A percentile compares a stretch with the other conserved stretches of the same genome.
Conservation (phyloP, 2,329 filamentous ascomycete species). For the Torrubiella hemipterigena region DNA sequence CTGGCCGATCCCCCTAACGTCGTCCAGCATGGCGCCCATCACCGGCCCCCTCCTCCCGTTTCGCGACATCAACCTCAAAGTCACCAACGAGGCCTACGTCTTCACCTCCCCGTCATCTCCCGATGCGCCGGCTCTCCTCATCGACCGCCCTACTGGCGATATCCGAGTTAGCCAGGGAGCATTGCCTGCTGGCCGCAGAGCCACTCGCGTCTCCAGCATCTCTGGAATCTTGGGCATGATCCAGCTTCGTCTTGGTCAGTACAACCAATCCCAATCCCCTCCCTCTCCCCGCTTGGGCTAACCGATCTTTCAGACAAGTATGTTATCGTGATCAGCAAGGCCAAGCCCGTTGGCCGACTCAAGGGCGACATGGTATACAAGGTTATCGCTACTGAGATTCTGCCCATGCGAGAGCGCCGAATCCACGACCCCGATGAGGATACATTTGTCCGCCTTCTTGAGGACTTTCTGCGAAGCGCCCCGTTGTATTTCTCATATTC, state of each 20-base stretch:
- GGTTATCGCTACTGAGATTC: constrained; percentile 78
- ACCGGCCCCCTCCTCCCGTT: constrained; percentile 49
- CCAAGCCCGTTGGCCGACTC: constrained; percentile 76
- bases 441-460: constrained; percentile 72
- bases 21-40: constrained; percentile 23
- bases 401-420: constrained; percentile 84
- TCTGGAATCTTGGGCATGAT: constrained; percentile 91
- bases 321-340: constrained; percentile 91
- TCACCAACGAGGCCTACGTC: constrained; percentile 82
- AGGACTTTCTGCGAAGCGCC: constrained; percentile 66
- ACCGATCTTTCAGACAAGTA: constrained; percentile 61
- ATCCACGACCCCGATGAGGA: constrained; percentile 92
- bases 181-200: constrained; percentile 61
- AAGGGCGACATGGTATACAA: constrained; percentile 97
- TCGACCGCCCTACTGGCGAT: constrained; percentile 89
- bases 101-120: constrained; percentile 94
- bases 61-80: constrained; percentile 93
- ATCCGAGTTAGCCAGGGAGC: constrained; percentile 73
- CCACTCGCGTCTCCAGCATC: constrained; percentile 71
- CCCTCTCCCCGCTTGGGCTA: neutral
- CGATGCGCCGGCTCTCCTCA: constrained; percentile 72
- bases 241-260: constrained; percentile 76
- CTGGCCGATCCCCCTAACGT: no score
- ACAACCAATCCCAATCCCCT: neutral
- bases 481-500: constrained; percentile 99